phyloP scores from a whole-genome alignment of 108 stramenopile genomes.

The Nannochloropsis gaditana region DNA sequence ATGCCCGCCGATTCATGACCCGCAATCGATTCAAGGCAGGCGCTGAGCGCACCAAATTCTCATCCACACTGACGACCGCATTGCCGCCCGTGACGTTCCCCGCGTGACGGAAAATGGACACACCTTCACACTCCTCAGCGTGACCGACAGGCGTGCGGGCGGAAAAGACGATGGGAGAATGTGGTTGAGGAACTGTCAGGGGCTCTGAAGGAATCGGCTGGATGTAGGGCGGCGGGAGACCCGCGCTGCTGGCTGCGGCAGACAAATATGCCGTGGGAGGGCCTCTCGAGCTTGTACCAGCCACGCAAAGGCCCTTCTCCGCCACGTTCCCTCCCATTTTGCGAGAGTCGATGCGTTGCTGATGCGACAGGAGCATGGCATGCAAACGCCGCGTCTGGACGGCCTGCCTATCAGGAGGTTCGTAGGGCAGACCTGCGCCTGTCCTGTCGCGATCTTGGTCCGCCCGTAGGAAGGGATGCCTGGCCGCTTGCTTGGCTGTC shows the following conservation, averaged over 20 bases:
- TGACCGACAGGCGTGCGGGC: background rate
- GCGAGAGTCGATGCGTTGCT: slow-evolving; percentile 1
- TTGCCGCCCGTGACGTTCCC: background rate
- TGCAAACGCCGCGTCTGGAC: background rate
- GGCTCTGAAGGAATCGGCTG: background rate
- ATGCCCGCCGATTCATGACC: slow-evolving; percentile 19
- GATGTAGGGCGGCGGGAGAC: background rate
- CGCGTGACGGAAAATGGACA: background rate
- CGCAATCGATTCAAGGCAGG: background rate
- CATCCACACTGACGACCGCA: background rate
- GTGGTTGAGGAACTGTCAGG: background rate
- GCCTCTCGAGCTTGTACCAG: background rate
- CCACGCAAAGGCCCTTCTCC: background rate
- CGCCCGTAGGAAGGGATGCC: slow-evolving; percentile 28
- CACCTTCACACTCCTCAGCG: background rate
- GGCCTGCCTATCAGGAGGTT: background rate
- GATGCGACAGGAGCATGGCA: background rate
- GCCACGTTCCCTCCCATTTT: background rate
- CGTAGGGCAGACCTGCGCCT: background rate
- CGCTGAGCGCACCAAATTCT: background rate
- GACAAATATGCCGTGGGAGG: background rate
- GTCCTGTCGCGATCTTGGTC: background rate
- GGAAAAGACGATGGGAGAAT: background rate
- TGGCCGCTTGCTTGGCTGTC: slow-evolving; percentile 47
- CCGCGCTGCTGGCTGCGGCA: background rate